A percentile compares a stretch with the other conserved stretches of the same genome.
Evolutionary conservation across 148 eudicot species (phyloP).

Genomic region (Chenopodium album): DNA sequence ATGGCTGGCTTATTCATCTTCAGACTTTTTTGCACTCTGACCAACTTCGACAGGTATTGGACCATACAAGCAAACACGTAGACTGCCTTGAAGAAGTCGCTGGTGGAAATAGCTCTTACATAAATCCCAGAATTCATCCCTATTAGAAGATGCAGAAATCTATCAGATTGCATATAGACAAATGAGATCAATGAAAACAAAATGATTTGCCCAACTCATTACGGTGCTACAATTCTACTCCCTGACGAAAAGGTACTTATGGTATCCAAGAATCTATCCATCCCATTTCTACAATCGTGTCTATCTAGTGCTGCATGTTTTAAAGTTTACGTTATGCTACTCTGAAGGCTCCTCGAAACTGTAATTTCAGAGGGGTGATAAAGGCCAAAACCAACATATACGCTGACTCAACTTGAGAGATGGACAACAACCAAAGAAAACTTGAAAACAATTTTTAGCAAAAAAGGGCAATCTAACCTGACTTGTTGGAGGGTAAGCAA

Average conservation of each 20-base stretch:
- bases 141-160: slow-evolving; percentile 27
- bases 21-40: slow-evolving; percentile 16
- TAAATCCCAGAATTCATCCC: slow-evolving; percentile 92
- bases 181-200: background rate
- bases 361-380: too few species aligned
- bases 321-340: too few species aligned
- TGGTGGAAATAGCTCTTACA: slow-evolving; percentile 67
- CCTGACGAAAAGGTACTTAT: background rate
- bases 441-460: background rate
- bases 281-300: too few species aligned
- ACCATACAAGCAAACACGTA: slow-evolving; percentile 75
- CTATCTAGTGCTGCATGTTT: too few species aligned
- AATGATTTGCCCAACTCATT: background rate
- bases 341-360: too few species aligned
- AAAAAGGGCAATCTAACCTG: slow-evolving; percentile 48
- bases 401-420: background rate
- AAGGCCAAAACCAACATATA: too few species aligned
- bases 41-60: slow-evolving; percentile 32
- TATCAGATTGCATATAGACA: background rate
- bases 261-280: too few species aligned
- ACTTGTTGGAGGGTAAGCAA: slow-evolving; percentile 84
- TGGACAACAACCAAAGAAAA: background rate
- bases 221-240: background rate
- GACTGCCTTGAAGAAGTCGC: slow-evolving; percentile 50
- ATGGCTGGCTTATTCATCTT: slow-evolving; percentile 14